These are phyloP conservation scores for Penicillium samsonianum DNA, from an alignment of 495 filamentous ascomycete species.

Conservation along the genomic window DNA sequence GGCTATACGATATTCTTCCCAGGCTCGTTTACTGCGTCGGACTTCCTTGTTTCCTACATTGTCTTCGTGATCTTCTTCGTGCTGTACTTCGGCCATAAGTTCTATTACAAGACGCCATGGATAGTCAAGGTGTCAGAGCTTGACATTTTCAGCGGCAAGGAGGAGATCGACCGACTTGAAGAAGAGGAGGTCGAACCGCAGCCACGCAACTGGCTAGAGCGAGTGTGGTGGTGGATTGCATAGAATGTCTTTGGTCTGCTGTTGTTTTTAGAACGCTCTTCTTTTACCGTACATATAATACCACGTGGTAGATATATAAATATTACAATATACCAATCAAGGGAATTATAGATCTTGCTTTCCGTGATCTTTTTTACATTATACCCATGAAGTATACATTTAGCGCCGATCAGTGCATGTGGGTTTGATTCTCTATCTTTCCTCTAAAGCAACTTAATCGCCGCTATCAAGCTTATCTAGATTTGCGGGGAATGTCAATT, in stretches of 20 bases:
- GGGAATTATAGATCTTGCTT: not conserved
- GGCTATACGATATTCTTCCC: constrained; percentile 67
- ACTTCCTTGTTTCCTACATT: constrained; percentile 54
- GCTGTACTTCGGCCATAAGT: constrained; percentile 51
- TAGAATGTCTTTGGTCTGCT: not conserved
- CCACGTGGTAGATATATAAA: not conserved
- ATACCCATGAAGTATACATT: not conserved
- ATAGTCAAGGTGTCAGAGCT: constrained; percentile 51
- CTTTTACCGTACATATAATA: not conserved
- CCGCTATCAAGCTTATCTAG: not conserved
- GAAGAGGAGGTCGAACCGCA: constrained; percentile 29
- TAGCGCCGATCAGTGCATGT: not conserved
- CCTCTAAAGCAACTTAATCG: not conserved
- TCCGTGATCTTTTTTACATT: not conserved
- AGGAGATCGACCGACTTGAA: constrained; percentile 36
- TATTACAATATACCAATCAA: not conserved
- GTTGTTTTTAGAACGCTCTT: not conserved
- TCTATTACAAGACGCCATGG: constrained; percentile 42
- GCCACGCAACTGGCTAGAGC: constrained; percentile 36
- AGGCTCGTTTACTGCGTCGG: constrained; percentile 33
- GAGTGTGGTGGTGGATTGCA: constrained; percentile 39
- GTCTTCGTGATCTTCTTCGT: constrained; percentile 70
- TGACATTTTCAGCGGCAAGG: constrained; percentile 35
- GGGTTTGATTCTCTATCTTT: not conserved
- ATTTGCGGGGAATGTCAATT: not conserved